Percentiles rank a stretch among this genome's conserved stretches.
Conservation (phyloP, 2,329 filamentous ascomycete species). For the Arthrobotrys sphaeroides region DNA sequence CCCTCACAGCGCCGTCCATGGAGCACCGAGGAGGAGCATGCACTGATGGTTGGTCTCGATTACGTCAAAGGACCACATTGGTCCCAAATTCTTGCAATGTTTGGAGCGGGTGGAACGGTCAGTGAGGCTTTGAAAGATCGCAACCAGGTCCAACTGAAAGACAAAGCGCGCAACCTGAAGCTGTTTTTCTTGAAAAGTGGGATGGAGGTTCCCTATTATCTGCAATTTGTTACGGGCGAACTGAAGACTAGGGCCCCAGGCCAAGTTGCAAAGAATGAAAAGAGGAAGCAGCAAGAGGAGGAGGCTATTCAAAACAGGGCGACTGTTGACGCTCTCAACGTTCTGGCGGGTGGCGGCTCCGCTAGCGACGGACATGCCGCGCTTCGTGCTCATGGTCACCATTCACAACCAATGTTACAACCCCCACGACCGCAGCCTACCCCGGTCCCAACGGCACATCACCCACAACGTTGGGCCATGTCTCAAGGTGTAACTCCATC, state of each 20-base stretch:
- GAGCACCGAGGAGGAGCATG: conserved; percentile 89
- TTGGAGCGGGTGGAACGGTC: conserved; percentile 80
- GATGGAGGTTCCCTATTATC: conserved; percentile 86
- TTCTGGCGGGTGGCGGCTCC: conserved; percentile 26
- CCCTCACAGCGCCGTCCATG: conserved; percentile 77
- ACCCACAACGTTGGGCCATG: conserved; percentile 52
- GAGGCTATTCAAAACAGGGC: conserved; percentile 51
- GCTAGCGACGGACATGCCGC: conserved; percentile 16
- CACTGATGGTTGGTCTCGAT: conserved; percentile 86
- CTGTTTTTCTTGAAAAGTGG: conserved; percentile 91
- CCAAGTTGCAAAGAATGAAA: conserved; percentile 72
- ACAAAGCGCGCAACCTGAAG: conserved; percentile 89
- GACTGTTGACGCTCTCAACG: conserved; percentile 47
- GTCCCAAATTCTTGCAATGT: conserved; percentile 88
- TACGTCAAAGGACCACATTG: conserved; percentile 90
- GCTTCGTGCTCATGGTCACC: conserved; percentile 18
- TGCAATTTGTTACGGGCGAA: conserved; percentile 88
- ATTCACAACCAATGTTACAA: conserved; percentile 39
- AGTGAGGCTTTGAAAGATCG: conserved; percentile 86
- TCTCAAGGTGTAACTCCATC: conserved; percentile 31
- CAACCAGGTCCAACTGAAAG: conserved; percentile 90
- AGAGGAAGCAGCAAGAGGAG: conserved; percentile 54
- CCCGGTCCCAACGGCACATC: conserved; percentile 24
- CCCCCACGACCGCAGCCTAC: conserved; percentile 37
- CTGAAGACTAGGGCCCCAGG: conserved; percentile 84